These are phyloP conservation scores for Aureobasidium subglaciale DNA, from an alignment of 2,329 filamentous ascomycete genomes.

Conservation along the genomic window DNA sequence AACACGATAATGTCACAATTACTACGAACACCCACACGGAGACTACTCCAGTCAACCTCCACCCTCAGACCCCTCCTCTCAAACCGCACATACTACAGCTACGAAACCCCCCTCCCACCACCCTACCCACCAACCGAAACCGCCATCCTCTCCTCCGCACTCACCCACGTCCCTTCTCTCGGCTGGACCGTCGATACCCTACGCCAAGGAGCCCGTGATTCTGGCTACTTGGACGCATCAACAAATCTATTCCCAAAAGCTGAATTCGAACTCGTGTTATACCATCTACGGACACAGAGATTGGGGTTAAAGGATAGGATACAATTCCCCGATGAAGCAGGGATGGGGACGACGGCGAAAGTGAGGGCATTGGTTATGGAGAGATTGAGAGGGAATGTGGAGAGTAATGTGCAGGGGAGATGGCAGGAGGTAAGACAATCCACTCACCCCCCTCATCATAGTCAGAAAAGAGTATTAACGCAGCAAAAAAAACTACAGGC, in stretches of 20 bases:
- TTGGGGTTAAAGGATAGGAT: constrained; percentile 47
- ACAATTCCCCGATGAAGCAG: constrained; percentile 36
- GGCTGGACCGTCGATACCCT: constrained; percentile 81
- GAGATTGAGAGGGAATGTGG: constrained; percentile 65
- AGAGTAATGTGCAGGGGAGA: constrained; percentile 54
- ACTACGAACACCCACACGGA: not conserved
- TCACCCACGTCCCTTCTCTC: constrained; percentile 67
- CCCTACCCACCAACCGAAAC: constrained; percentile 64
- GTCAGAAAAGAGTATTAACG: not conserved
- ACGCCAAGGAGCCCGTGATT: constrained; percentile 70
- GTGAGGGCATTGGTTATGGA: constrained; percentile 69
- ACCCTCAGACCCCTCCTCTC: constrained; percentile 24
- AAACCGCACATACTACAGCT: constrained; percentile 58
- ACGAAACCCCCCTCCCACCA: constrained; percentile 56
- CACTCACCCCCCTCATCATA: not conserved
- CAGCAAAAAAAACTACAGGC: constrained; percentile 51
- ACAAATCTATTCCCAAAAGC: constrained; percentile 74
- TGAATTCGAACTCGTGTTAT: constrained; percentile 73
- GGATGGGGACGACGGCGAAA: constrained; percentile 51
- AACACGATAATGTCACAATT: not conserved
- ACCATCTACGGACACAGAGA: constrained; percentile 64
- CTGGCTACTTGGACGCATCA: constrained; percentile 80
- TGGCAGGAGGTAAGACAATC: constrained; percentile 73
- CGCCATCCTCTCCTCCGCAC: constrained; percentile 73
- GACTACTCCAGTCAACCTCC: constrained; percentile 14